Evolutionary conservation across 2,329 filamentous ascomycete species (phyloP), one percentile per base, ranked within the genome.

Genomic region (Diaporthe sp.): DNA sequence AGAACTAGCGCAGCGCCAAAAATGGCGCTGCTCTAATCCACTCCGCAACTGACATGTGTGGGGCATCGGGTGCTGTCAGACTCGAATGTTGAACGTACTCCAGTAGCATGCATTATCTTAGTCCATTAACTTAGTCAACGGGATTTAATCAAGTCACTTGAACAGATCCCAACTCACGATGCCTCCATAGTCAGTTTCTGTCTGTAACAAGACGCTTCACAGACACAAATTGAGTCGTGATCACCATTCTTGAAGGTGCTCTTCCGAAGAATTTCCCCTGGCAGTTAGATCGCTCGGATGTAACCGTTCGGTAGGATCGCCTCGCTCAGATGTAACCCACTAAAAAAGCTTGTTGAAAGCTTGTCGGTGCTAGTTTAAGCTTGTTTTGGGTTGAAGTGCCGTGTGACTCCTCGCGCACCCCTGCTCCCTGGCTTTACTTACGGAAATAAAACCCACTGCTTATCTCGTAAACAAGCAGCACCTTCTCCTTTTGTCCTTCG

Each of bases 321-420:
- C 60, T 25, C 10, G 9, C 28, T 2, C 28, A 51, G 20, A 68
- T 68, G 63, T 22, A 68, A 51, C 63, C 63, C 63, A 53, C 63
- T 68, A 39, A 53, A 68, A 68, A 68, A 53, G 63, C 63, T 68
- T 68, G 63, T 34, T 39, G 20, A 51, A 53, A 51, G 63, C 42
- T 49, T 65, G 61, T 47, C 34, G 42, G 39, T 9, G 42, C 61
- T 28, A 65, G n/a, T 65, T 63, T 65, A 65, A n/a, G 61, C 63
- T 39, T 53, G 63, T 68, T 68, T 68, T 68, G 47, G 44, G 28
- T 68, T 39, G 63, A 68, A 68, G 9, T 53, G 63, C 31, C 42
- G 63, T 25, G 57, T 39, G 63, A 39, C 63, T 37, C 13, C 47
- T 31, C 63, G 6, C 28, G 20, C 12, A 37, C 31, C 63, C 63